These are phyloP conservation scores for Pulveroboletus sp. DNA, from an alignment of 768 basidiomycete species.

Conservation along the genomic window DNA sequence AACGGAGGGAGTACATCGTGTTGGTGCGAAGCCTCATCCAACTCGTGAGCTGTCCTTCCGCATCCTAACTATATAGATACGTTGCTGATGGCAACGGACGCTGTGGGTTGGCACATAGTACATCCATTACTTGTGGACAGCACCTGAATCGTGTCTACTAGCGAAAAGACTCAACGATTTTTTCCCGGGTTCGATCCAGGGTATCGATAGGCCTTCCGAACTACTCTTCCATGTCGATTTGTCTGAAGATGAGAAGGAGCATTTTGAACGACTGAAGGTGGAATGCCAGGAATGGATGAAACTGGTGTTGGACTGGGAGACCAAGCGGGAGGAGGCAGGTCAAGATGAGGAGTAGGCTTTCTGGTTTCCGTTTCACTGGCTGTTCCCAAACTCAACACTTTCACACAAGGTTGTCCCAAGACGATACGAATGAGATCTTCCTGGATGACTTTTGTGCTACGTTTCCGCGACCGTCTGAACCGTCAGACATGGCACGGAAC, in stretches of 20 bases:
- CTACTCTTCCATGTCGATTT: slow-evolving; percentile 23
- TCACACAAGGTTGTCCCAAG: slow-evolving; percentile 8
- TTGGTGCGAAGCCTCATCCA: slow-evolving; percentile 19
- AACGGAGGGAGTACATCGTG: slow-evolving; percentile 22
- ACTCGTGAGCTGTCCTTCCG: slow-evolving; percentile 11
- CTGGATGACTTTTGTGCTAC: slow-evolving; percentile 20
- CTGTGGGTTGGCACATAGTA: slow-evolving; percentile 12
- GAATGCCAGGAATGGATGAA: slow-evolving; percentile 20
- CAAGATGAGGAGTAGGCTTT: slow-evolving; percentile 6
- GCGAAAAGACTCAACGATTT: slow-evolving; percentile 20
- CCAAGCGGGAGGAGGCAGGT: slow-evolving; percentile 9
- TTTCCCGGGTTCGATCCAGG: slow-evolving; percentile 26
- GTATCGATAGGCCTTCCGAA: slow-evolving; percentile 10
- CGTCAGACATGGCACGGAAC: slow-evolving; percentile 9
- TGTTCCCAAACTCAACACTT: background rate
- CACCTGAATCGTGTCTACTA: slow-evolving; percentile 25
- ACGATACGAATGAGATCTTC: slow-evolving; percentile 11
- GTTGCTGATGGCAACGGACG: background rate
- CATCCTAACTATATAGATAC: background rate
- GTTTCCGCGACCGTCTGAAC: slow-evolving; percentile 18
- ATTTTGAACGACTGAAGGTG: slow-evolving; percentile 12
- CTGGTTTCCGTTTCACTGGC: background rate
- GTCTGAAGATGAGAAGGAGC: slow-evolving; percentile 18
- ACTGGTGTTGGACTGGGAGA: slow-evolving; percentile 18
- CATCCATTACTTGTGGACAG: slow-evolving; percentile 26